Evolutionary conservation across 495 filamentous ascomycete genomes (phyloP).

Genomic region (Penicilliopsis zonata): DNA sequence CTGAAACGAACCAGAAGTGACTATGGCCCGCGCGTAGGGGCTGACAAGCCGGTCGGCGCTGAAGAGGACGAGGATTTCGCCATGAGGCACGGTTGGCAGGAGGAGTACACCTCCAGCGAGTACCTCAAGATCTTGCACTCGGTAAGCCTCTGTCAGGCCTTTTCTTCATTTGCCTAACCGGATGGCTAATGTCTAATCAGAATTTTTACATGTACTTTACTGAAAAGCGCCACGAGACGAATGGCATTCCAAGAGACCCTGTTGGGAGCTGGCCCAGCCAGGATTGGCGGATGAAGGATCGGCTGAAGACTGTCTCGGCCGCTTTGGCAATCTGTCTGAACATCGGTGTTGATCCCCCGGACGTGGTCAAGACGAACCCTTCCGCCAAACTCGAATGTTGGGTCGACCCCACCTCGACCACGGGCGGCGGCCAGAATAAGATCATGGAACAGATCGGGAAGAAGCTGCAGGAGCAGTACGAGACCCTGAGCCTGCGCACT

Average conservation of each 20-base stretch:
- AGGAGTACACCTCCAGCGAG: constrained; percentile 47
- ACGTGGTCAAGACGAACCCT: constrained; percentile 88
- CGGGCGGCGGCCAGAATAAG: constrained; percentile 55
- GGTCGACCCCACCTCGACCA: constrained; percentile 77
- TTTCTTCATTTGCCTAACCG: not conserved
- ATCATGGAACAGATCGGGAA: constrained; percentile 92
- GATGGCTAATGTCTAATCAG: constrained; percentile 10
- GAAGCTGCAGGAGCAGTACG: constrained; percentile 87
- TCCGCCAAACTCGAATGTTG: constrained; percentile 92
- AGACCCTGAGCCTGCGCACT: constrained; percentile 84
- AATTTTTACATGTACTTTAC: constrained; percentile 98
- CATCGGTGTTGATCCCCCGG: constrained; percentile 93
- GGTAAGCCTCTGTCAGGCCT: constrained; percentile 21
- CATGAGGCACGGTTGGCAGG: constrained; percentile 52
- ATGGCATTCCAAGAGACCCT: constrained; percentile 70
- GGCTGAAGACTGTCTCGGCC: constrained; percentile 91
- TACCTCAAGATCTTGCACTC: constrained; percentile 46
- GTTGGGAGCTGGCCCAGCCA: constrained; percentile 51
- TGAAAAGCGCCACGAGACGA: constrained; percentile 95
- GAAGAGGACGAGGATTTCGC: constrained; percentile 40
- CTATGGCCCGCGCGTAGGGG: constrained; percentile 38
- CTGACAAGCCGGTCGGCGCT: constrained; percentile 15
- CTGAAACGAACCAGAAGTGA: constrained; percentile 64
- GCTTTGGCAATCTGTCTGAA: constrained; percentile 91
- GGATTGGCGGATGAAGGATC: constrained; percentile 95